These are phyloP conservation scores for Boletus subparvulus DNA, from an alignment of 768 basidiomycete species.

Conservation along the genomic window DNA sequence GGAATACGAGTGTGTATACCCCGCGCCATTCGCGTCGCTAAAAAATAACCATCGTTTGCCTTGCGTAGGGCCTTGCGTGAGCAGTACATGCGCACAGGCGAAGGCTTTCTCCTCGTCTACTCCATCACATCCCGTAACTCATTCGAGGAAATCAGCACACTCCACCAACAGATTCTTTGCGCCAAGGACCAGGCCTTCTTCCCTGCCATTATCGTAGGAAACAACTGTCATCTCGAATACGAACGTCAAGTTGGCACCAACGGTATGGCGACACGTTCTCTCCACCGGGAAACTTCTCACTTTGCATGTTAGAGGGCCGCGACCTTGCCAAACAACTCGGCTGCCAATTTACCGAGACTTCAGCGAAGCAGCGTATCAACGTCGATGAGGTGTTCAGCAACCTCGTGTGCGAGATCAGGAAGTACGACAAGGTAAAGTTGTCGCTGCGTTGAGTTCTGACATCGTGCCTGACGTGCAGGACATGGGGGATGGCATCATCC, in stretches of 20 bases:
- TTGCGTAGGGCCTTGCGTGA: conserved; percentile 89
- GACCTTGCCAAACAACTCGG: conserved; percentile 94
- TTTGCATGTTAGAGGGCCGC: conserved; percentile 89
- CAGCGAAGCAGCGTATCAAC: conserved; percentile 94
- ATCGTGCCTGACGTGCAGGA: conserved; percentile 7
- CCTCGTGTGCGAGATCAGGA: conserved; percentile 90
- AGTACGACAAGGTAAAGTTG: conserved; percentile 80
- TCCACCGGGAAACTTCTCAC: not conserved
- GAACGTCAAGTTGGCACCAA: conserved; percentile 96
- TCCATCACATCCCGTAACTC: conserved; percentile 96
- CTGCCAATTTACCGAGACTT: conserved; percentile 94
- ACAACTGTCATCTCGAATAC: conserved; percentile 95
- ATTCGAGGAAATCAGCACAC: conserved; percentile 94
- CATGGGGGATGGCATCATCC: no score
- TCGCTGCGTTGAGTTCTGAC: not conserved
- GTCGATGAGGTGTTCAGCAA: conserved; percentile 95
- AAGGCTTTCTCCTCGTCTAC: conserved; percentile 97
- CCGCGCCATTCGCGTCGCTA: conserved; percentile 41
- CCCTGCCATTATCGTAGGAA: conserved; percentile 96
- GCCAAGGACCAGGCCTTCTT: conserved; percentile 96
- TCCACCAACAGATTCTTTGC: conserved; percentile 94
- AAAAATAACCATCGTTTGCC: not conserved
- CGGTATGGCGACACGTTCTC: conserved; percentile 47
- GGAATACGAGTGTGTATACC: conserved; percentile 81
- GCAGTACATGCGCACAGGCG: conserved; percentile 98